Base-by-base conservation (phyloP, 2,329 filamentous ascomycete species). In the Trichoderma aggressivum region DNA sequence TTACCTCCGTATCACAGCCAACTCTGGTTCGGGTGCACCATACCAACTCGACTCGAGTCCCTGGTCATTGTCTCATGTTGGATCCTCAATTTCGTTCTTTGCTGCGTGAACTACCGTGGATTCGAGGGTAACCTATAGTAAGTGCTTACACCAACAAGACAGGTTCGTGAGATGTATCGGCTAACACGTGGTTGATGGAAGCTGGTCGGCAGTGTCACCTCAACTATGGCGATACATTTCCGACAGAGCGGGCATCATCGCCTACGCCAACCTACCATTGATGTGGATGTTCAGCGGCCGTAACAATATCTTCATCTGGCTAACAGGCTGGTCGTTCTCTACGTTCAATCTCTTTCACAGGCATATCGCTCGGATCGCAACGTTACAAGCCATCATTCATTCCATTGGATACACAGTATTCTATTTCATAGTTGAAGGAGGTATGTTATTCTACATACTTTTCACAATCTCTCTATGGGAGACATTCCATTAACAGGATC, bases 301-400 rank as follows among this genome's bases (percentile, higher is more conserved):
- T 24, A 67, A 62, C 6, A 90, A 91, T 72, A 79, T 88, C 0
- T 82, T 91, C 34, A 80, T 90, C 58, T 88, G 86, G 85, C 76
- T 87, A 0, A 91, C 89, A 0, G 89, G 89, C 1, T 91, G 89
- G 88, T 86, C 85, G 26, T 91, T 88, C 75, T 82, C 84, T 5
- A 88, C 87, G 0, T 91, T 88, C 75, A 91, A 87, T 74, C 82
- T 86, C 34, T 90, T 90, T 70, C 89, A 91, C 78, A 85, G 89
- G 8, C 88, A 87, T 81, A 82, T 89, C 14, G 89, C 89, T 3
- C 82, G 88, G 55, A 81, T 90, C 11, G 83, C 87, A 16, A 88
- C 88, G 0, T 71, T 89, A 1, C 84, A 90, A 73, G 88, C 87
- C 16, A 81, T 90, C 7, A 78, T 88, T 0, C 89, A 92, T 77